These are phyloP conservation scores for Mollisia scopiformis DNA, from an alignment of 2,329 filamentous ascomycete genomes.

Conservation along the genomic window DNA sequence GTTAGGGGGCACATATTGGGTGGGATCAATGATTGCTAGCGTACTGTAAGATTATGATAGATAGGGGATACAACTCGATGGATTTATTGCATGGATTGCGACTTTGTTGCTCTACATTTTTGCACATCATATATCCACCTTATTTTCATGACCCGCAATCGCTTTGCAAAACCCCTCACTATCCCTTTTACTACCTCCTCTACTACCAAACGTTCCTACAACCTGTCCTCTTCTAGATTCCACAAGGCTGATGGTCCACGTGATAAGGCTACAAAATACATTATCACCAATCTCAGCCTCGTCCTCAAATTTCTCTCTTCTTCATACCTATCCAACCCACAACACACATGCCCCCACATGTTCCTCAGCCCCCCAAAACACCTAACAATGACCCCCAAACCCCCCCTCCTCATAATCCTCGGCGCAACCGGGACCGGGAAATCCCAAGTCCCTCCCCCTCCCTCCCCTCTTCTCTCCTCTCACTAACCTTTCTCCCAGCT, in stretches of 20 bases:
- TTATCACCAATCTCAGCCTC: not conserved
- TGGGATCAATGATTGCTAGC: not conserved
- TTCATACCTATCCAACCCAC: not conserved
- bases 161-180: too few relatives aligned
- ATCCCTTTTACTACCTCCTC: too few relatives aligned
- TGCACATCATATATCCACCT: too few relatives aligned
- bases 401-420: constrained; percentile 76
- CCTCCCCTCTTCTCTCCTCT: not conserved
- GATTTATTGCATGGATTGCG: not conserved
- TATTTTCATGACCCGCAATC: too few relatives aligned
- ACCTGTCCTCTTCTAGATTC: too few relatives aligned
- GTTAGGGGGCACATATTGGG: not conserved
- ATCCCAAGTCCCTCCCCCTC: constrained; percentile 71
- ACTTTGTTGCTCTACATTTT: too few relatives aligned
- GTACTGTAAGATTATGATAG: not conserved
- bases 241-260: too few relatives aligned
- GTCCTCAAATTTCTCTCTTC: not conserved
- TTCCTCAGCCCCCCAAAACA: constrained; percentile 13
- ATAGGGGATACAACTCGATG: not conserved
- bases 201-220: too few relatives aligned
- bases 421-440: constrained; percentile 94
- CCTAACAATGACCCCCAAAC: constrained; percentile 30
- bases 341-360: constrained; percentile 23
- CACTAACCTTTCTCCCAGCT: constrained; percentile 26
- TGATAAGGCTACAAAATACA: not conserved